Percentiles rank a stretch among this genome's conserved stretches.
Conservation (phyloP, 768 basidiomycete species). For the Lentinus tigrinus region DNA sequence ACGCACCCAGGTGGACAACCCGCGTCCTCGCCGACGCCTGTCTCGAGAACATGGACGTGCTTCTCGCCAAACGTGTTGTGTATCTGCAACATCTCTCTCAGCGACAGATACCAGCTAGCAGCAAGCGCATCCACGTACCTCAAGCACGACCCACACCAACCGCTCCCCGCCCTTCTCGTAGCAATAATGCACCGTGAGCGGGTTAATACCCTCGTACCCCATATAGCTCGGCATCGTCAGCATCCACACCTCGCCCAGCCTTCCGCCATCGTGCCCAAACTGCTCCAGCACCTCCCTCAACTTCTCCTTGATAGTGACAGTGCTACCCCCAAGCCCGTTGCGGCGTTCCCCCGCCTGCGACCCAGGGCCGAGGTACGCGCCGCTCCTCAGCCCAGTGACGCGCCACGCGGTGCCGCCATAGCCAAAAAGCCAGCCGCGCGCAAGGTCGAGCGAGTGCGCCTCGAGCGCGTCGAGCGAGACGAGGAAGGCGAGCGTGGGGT, state of each 20-base stretch:
- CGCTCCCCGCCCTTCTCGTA: constrained; percentile 35
- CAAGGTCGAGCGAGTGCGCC: constrained; percentile 42
- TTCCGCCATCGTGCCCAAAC: constrained; percentile 25
- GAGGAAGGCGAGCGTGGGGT: constrained; percentile 55
- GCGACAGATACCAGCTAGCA: no score
- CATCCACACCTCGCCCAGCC: constrained; percentile 55
- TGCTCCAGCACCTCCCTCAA: constrained; percentile 35
- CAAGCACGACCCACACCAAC: constrained; percentile 50
- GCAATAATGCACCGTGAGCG: constrained; percentile 66
- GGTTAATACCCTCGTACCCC: constrained; percentile 71
- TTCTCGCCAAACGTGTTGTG: constrained; percentile 77
- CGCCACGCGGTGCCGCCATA: constrained; percentile 47
- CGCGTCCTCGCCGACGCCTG: constrained; percentile 44
- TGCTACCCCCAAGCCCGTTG: no score
- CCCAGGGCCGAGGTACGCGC: constrained; percentile 25
- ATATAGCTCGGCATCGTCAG: constrained; percentile 71
- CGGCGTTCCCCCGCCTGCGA: neutral
- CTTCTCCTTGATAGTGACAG: constrained; percentile 41
- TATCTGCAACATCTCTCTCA: constrained; percentile 36
- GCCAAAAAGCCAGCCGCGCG: constrained; percentile 50
- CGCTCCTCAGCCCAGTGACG: constrained; percentile 46
- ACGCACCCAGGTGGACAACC: constrained; percentile 31
- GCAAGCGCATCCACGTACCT: constrained; percentile 38
- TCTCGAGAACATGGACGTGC: constrained; percentile 56
- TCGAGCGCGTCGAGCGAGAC: constrained; percentile 59